These are phyloP conservation scores for Kwoniella mangroviensis DNA, from an alignment of 768 basidiomycete species.

Conservation along the genomic window DNA sequence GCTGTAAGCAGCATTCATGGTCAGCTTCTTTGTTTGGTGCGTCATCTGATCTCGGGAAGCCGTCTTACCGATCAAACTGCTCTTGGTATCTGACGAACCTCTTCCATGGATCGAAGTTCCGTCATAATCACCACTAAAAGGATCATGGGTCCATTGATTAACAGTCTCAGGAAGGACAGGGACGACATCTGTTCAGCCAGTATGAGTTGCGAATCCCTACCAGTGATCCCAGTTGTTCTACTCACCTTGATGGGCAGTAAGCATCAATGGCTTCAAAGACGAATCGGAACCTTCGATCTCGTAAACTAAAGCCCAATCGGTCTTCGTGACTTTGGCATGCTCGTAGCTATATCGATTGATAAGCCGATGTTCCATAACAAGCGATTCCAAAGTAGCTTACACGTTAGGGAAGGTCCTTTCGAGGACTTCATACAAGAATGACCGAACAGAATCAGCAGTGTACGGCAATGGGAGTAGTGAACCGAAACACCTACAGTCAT, in stretches of 20 bases:
- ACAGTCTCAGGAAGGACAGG: constrained; percentile 67
- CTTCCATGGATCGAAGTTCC: constrained; percentile 74
- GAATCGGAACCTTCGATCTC: constrained; percentile 71
- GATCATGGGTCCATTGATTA: constrained; percentile 66
- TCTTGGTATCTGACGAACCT: constrained; percentile 76
- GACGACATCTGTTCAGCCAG: constrained; percentile 65
- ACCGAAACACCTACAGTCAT: constrained; percentile 31
- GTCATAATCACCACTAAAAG: constrained; percentile 64
- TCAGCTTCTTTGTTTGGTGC: neutral
- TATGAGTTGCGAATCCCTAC: neutral
- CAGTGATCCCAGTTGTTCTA: neutral
- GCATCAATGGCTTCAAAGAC: constrained; percentile 70
- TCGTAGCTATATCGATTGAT: constrained; percentile 59
- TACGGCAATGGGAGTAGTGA: neutral
- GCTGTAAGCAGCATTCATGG: neutral
- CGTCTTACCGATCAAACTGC: constrained; percentile 57
- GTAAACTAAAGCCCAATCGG: constrained; percentile 73
- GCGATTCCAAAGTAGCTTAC: constrained; percentile 23
- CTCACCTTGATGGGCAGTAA: constrained; percentile 52
- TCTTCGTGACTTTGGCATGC: constrained; percentile 73
- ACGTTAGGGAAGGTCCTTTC: constrained; percentile 46
- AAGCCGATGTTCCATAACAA: neutral
- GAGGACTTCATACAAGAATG: constrained; percentile 52
- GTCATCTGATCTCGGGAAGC: constrained; percentile 57
- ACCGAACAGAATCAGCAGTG: neutral